Conservation (phyloP, 2,329 filamentous ascomycete species). For the Clathrospora elynae region DNA sequence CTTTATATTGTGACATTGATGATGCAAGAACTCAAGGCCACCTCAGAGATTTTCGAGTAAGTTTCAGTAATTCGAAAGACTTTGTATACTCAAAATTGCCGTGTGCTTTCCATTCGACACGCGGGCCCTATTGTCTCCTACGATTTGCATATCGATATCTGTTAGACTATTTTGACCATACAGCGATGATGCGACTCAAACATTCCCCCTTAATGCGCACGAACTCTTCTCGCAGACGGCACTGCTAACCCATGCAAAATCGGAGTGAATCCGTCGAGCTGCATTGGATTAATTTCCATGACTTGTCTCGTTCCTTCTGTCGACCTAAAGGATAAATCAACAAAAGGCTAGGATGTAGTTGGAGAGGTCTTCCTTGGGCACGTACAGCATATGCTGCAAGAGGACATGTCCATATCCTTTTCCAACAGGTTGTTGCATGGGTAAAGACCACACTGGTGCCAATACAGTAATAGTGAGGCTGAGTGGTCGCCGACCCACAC, state of each 20-base stretch:
- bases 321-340: conserved; percentile 1
- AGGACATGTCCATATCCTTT: conserved; percentile 19
- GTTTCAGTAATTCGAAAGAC: no score
- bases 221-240: conserved; percentile 1
- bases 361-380: conserved; percentile 8
- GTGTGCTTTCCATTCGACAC: no score
- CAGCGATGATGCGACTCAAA: conserved; percentile 7
- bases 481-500: conserved; percentile 32
- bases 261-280: conserved; percentile 5
- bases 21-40: no score
- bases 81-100: no score
- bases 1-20: no score
- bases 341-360: conserved; percentile 7
- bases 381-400: conserved; percentile 18
- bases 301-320: conserved; percentile 9
- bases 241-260: conserved; percentile 10
- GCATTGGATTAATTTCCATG: conserved; percentile 18
- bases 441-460: conserved; percentile 12
- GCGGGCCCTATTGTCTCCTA: conserved; percentile 1
- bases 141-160: no score
- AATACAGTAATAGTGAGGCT: conserved; percentile 37
- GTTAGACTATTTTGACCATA: no score
- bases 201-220: conserved; percentile 15
- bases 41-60: no score
- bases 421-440: conserved; percentile 17